Evolutionary conservation across 805 yeast genomes (phyloP).

Genomic region (Babjeviella inositovora): DNA sequence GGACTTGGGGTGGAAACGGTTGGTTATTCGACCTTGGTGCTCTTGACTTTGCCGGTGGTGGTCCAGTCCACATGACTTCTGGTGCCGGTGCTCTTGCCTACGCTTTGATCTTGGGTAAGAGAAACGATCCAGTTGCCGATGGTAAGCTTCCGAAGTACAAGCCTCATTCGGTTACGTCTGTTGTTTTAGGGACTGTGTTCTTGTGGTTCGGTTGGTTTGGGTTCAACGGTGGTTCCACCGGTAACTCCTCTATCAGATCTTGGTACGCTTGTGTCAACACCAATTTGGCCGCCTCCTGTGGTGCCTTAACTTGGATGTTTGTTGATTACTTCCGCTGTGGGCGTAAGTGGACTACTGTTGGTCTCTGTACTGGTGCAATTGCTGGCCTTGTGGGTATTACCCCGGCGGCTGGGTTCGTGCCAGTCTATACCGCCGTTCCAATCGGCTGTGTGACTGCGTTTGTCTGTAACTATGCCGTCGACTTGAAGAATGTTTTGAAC

Average conservation of each 20-base stretch:
- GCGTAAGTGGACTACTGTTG: conserved; percentile 84
- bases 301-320: conserved; percentile 90
- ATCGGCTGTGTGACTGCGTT: conserved; percentile 69
- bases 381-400: conserved; percentile 92
- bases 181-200: conserved; percentile 85
- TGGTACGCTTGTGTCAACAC: conserved; percentile 92
- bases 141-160: conserved; percentile 72
- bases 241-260: conserved; percentile 83
- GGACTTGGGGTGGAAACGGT: conserved; percentile 95
- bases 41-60: conserved; percentile 96
- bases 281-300: conserved; percentile 83
- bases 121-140: conserved; percentile 65
- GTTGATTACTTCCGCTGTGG: conserved; percentile 80
- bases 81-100: conserved; percentile 94
- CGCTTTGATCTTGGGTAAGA: conserved; percentile 82
- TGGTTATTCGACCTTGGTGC: conserved; percentile 80
- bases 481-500: conserved; percentile 49
- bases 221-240: conserved; percentile 97
- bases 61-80: conserved; percentile 91
- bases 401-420: conserved; percentile 95
- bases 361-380: conserved; percentile 86
- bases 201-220: conserved; percentile 99
- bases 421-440: conserved; percentile 75
- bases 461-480: conserved; percentile 77
- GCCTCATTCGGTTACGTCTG: conserved; percentile 86